Evolutionary conservation across 768 basidiomycete species (phyloP), one percentile per base, ranked within the genome.

Genomic region (Trametopsis cervina): DNA sequence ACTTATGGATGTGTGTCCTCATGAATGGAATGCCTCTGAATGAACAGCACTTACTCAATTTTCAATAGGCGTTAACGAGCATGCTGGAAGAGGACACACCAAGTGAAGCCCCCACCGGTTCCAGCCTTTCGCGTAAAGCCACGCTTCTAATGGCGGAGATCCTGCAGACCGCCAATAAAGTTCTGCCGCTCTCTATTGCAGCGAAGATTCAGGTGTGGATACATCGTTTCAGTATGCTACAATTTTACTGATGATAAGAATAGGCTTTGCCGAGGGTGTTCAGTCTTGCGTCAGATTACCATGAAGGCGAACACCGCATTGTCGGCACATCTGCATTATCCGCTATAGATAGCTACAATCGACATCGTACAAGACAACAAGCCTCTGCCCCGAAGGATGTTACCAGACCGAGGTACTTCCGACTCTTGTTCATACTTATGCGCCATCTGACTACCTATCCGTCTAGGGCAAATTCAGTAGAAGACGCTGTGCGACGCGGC

Each of bases 61-160:
- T 10, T 24, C 5, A 42, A 1, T 52, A 96, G 94, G 90, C 92
- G 10, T 71, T 98, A 29, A 83, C 86, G 10, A 70, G 74, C 21
- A 85, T 98, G 75, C 74, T 96, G 2, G 85, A 93, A 57, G 93
- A 95, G 58, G 45, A 33, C 9, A 48, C 42, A 7, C 17, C 35
- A 1, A 33, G 42, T n/a, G 42, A 46, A 40, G 75, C 80, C 9
- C 77, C 79, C 1, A 77, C 75, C 15, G 84, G 83, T 2, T 78
- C 81, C 3, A 83, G 71, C 59, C 63, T 92, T n/a, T 81, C 87
- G 22, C 80, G 89, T 33, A 97, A 96, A 63, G 93, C 92, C 2
- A 95, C 89, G 0, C 63, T 95, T 2, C 73, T 99, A 21, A 81
- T 98, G 69, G 93, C 90, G 7, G 95, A 98, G 62, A 68, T 97